Conservation (phyloP, 2,329 filamentous ascomycete genomes). For the Penicillium hordei region DNA sequence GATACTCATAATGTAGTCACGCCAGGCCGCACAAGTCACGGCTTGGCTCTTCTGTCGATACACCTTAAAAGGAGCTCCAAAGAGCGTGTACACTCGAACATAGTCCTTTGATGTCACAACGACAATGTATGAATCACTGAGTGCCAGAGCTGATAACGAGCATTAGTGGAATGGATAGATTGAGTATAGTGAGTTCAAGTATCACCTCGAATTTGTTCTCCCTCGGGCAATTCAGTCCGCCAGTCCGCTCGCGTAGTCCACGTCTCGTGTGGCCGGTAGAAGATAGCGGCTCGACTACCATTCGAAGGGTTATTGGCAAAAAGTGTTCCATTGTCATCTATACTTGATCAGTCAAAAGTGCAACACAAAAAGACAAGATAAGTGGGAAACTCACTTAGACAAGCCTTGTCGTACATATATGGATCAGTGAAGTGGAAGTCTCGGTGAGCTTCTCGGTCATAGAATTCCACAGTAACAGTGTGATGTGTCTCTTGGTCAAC, state of each 20-base stretch:
- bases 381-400: constrained; percentile 59
- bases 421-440: constrained; percentile 98
- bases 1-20: constrained; percentile 93
- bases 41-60: constrained; percentile 92
- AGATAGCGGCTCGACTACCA: constrained; percentile 74
- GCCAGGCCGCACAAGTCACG: constrained; percentile 90
- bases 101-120: constrained; percentile 86
- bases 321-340: constrained; percentile 74
- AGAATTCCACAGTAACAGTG: constrained; percentile 96
- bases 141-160: constrained; percentile 65
- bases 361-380: not conserved
- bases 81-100: constrained; percentile 88
- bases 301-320: constrained; percentile 76
- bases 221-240: constrained; percentile 80
- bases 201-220: constrained; percentile 71
- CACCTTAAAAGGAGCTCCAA: constrained; percentile 82
- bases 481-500: constrained; percentile 91
- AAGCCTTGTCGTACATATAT: constrained; percentile 94
- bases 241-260: constrained; percentile 92
- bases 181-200: not conserved
- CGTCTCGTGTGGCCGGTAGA: constrained; percentile 94
- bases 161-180: constrained; percentile 1
- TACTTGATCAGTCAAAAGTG: constrained; percentile 22
- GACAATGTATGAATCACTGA: constrained; percentile 87
- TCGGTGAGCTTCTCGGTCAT: constrained; percentile 86